Evolutionary conservation across 2,329 filamentous ascomycete species (phyloP), one percentile per base, ranked within the genome.

Genomic region (Diaporthe velutina): DNA sequence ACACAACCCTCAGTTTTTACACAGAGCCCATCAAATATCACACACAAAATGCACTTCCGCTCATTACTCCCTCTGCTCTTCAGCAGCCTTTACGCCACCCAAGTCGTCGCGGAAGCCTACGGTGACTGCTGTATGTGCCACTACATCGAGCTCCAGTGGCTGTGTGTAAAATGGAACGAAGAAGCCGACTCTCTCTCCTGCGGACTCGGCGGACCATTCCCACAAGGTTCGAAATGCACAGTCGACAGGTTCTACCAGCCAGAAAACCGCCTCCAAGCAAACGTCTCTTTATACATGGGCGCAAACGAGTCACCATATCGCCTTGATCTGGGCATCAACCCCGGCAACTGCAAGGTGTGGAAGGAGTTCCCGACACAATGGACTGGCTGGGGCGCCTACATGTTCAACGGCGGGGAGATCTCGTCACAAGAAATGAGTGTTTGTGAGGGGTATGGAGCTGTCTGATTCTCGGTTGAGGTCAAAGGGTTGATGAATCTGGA

Each of bases 121-220:
- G 22, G 30, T n/a, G 64, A 67, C 45, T 67, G 64, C 64, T 67
- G 64, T n/a, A 10, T 67, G 15, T 67, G 64, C 33, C 64, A 67
- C 30, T 52, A 38, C 33, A 40, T 67, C 8, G 64, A 52, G 33
- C 45, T 52, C 30, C 64, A 67, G 64, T 67, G 64, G 45, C 45
- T 67, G 22, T 67, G 64, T 13, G 64, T 67, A 25, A 67, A 67
- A 52, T 67, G 64, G 64, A 67, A 67, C 45, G 64, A 67, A 33
- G 28, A 28, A 12, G 19, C 64, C 5, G 64, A 67, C 22, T 12
- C 30, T 12, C 64, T 67, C 45, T 67, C 64, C 45, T 67, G 64
- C 64, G 64, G 64, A 1, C 45, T 67, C n/a, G 45, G 45, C 30
- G 64, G 64, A 3, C 64, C 45, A 28, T 52, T 67, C 30, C 45